Evolutionary conservation across 2,329 filamentous ascomycete species (phyloP).

Genomic region (Ilyonectria destructans): DNA sequence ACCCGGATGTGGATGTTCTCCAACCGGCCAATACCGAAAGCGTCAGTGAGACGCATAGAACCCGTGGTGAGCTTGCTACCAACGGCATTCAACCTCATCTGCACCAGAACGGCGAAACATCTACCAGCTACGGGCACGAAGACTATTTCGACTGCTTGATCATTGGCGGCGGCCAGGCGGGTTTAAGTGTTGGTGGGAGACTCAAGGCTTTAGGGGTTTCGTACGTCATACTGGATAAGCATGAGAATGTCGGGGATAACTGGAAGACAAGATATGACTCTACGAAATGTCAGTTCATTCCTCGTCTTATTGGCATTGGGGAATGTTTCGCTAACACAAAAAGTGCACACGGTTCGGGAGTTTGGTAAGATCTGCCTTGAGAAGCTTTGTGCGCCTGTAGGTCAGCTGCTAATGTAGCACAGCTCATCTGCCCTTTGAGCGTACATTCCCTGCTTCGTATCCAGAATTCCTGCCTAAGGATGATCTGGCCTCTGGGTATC

Average conservation of each 20-base stretch:
- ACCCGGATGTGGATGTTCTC: background rate
- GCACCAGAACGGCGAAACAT: background rate
- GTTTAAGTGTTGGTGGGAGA: background rate
- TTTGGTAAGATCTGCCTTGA: background rate
- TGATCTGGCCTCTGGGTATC: background rate
- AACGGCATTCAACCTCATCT: background rate
- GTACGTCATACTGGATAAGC: background rate
- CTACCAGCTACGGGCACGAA: background rate
- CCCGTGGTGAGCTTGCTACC: background rate
- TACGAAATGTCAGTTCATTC: background rate
- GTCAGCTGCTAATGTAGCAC: background rate
- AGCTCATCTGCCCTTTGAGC: background rate
- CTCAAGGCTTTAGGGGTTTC: background rate
- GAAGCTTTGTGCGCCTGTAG: background rate
- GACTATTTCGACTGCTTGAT: background rate
- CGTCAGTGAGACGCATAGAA: background rate
- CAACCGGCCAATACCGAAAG: background rate
- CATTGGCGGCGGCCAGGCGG: background rate
- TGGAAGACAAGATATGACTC: background rate
- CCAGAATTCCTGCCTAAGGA: background rate
- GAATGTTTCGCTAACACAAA: background rate
- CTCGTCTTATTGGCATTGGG: background rate
- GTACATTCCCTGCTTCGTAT: background rate
- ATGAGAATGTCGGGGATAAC: background rate
- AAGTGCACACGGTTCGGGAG: background rate